These are phyloP conservation scores for Penicillium verrucosum DNA, from an alignment of 2,329 filamentous ascomycete species.

Conservation along the genomic window DNA sequence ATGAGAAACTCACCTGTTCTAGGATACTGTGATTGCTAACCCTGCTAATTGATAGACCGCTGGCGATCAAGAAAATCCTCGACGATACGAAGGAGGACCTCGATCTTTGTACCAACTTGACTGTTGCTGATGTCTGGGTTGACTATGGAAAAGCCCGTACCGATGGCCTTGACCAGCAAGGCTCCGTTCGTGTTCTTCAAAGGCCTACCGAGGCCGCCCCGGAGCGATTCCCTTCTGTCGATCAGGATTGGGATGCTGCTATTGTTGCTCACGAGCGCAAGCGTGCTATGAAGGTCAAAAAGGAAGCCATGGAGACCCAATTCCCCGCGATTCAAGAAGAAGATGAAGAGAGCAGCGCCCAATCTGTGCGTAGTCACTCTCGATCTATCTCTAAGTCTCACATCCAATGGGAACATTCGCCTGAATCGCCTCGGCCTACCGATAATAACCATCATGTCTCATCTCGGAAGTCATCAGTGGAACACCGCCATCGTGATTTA, in stretches of 20 bases:
- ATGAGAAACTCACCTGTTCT: not conserved
- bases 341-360: not conserved
- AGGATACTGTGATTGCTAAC: constrained; percentile 1
- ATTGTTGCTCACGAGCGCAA: constrained; percentile 17
- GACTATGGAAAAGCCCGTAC: constrained; percentile 34
- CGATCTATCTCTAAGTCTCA: not conserved
- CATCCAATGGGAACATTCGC: not conserved
- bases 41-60: constrained; percentile 22
- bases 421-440: not conserved
- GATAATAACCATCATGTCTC: not conserved
- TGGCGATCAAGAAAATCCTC: constrained; percentile 39
- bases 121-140: constrained; percentile 40
- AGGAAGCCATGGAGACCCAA: constrained; percentile 6
- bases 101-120: constrained; percentile 33
- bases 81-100: constrained; percentile 34
- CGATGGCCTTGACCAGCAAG: constrained; percentile 38
- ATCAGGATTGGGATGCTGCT: constrained; percentile 36
- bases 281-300: constrained; percentile 13
- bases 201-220: constrained; percentile 25
- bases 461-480: not conserved
- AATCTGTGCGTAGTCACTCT: not conserved
- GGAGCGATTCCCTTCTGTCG: constrained; percentile 34
- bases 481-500: constrained; percentile 18
- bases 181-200: constrained; percentile 35
- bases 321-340: constrained; percentile 16